These are phyloP conservation scores for Metarhizium brunneum DNA, from an alignment of 2,329 filamentous ascomycete species.

Conservation along the genomic window DNA sequence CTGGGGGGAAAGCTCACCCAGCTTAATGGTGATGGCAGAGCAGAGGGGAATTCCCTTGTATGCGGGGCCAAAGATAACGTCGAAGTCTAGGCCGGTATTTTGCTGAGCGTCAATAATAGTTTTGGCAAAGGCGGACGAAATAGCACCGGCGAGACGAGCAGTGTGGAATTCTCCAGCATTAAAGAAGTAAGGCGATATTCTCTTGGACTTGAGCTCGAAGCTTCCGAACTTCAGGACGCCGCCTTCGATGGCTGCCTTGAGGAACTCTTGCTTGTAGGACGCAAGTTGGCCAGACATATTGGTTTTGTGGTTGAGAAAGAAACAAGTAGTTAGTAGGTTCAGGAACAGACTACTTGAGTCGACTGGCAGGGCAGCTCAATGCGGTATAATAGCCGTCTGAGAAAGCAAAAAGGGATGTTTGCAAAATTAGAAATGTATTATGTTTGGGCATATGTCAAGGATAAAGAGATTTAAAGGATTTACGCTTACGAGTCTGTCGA, in stretches of 20 bases:
- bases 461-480: too few relatives aligned
- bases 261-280: conserved; percentile 63
- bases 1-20: conserved; percentile 57
- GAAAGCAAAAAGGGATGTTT: neutral
- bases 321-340: neutral
- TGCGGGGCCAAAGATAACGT: conserved; percentile 86
- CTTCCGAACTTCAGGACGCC: conserved; percentile 71
- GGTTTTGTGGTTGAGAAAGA: neutral
- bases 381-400: neutral
- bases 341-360: neutral
- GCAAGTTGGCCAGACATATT: conserved; percentile 31
- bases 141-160: conserved; percentile 65
- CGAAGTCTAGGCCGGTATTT: conserved; percentile 47
- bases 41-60: conserved; percentile 97
- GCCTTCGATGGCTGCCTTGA: conserved; percentile 58
- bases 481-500: too few relatives aligned
- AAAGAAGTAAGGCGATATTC: conserved; percentile 93
- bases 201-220: conserved; percentile 87
- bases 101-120: conserved; percentile 44
- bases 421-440: too few relatives aligned
- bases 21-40: conserved; percentile 64
- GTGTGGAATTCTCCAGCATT: conserved; percentile 89
- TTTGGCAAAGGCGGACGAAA: conserved; percentile 72
- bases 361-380: neutral
- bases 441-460: too few relatives aligned